Evolutionary conservation across 495 filamentous ascomycete species (phyloP).

Genomic region (Tuber umbilicatum): DNA sequence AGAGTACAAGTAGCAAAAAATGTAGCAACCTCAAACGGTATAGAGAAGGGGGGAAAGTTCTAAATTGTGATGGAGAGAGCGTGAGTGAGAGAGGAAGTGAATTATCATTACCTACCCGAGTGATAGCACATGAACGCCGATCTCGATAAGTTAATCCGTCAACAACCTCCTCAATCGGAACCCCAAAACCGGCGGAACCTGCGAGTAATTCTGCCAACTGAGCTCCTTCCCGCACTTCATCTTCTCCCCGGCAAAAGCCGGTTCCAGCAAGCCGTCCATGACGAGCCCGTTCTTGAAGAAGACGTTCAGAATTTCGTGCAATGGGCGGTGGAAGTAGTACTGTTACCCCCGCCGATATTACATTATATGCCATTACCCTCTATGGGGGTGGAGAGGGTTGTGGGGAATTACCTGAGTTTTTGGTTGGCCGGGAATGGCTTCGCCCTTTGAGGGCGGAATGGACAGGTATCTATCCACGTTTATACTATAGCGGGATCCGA

Average conservation of each 20-base stretch:
- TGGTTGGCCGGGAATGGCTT: conserved; percentile 27
- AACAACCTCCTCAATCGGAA: conserved; percentile 41
- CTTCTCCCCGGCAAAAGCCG: conserved; percentile 42
- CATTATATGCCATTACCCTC: not conserved
- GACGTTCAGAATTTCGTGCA: conserved; percentile 44
- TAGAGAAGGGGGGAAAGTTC: not conserved
- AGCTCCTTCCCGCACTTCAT: conserved; percentile 28
- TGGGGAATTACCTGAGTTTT: conserved; percentile 20
- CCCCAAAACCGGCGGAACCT: conserved; percentile 44
- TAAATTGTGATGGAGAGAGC: not conserved
- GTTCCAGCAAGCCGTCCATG: conserved; percentile 47
- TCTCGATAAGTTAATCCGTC: conserved; percentile 2
- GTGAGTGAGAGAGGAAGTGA: not conserved
- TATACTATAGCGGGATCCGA: conserved; percentile 35
- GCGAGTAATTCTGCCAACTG: conserved; percentile 42
- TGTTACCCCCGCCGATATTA: not conserved
- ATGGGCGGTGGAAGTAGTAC: conserved; percentile 46
- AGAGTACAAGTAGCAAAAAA: not conserved
- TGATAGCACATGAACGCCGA: not conserved
- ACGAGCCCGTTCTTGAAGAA: conserved; percentile 45
- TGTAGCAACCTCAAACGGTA: not conserved
- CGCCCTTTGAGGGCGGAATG: conserved; percentile 43
- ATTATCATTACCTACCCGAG: not conserved
- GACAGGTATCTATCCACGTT: conserved; percentile 43
- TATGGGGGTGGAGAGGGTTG: not conserved